These are phyloP conservation scores for Trametes cubensis DNA, from an alignment of 768 basidiomycete genomes.

Conservation along the genomic window DNA sequence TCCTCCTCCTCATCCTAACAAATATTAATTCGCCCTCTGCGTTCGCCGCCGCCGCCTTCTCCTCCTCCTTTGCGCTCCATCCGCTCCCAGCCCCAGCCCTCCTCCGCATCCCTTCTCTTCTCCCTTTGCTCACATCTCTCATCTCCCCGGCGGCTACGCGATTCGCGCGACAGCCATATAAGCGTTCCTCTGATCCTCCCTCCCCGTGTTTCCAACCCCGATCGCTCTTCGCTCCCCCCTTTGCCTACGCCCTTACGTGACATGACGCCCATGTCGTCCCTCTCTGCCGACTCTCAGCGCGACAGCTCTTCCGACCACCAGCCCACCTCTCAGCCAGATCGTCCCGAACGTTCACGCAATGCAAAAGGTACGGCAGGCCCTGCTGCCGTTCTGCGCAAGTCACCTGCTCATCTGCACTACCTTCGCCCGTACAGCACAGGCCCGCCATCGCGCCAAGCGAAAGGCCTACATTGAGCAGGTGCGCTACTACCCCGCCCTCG, in stretches of 20 bases:
- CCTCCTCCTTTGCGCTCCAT: no score
- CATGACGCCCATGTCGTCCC: conserved; percentile 29
- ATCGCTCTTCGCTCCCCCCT: conserved; percentile 29
- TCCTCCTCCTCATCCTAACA: no score
- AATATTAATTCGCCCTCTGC: no score
- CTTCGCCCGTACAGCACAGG: conserved; percentile 76
- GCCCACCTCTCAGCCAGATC: conserved; percentile 19
- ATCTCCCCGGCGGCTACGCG: conserved; percentile 23
- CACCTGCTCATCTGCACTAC: not conserved
- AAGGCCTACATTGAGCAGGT: conserved; percentile 94
- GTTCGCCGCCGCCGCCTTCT: no score
- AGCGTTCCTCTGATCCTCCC: conserved; percentile 26
- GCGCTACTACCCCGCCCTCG: not conserved
- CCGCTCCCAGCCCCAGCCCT: not conserved
- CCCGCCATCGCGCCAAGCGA: conserved; percentile 87
- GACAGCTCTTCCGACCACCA: conserved; percentile 22
- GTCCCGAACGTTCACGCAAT: conserved; percentile 31
- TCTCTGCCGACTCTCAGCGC: conserved; percentile 20
- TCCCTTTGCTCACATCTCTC: not conserved
- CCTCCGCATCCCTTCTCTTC: not conserved
- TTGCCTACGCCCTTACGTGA: conserved; percentile 26
- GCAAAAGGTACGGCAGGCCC: conserved; percentile 29
- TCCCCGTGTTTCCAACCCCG: conserved; percentile 28
- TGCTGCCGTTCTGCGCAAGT: not conserved
- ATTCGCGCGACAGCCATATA: conserved; percentile 22